Base-by-base conservation (phyloP, 2,329 filamentous ascomycete genomes). In the Septoria petroselini region DNA sequence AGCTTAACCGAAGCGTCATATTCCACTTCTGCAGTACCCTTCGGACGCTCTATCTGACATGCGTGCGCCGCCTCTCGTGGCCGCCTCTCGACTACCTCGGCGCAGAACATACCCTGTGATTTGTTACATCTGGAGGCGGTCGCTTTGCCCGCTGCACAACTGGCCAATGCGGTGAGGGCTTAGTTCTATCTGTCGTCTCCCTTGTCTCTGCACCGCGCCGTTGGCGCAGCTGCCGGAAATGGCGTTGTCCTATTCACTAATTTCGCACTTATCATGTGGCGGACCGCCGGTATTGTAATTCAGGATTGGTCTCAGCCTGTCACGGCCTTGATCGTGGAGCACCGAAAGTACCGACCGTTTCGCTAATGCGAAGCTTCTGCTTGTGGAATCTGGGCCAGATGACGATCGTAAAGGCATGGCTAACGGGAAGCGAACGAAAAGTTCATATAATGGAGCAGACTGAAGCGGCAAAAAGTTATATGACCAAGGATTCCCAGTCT, bases 401-500 rank as follows among this genome's bases (percentile, higher is more conserved):
- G 23, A 9, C 5, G 23, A 27, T 27, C 23, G 23, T 27, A 9
- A 9, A 27, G 23, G 9, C 23, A 5, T 27, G 9, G 5, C 9
- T 27, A 9, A 27, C 9, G 9, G 23, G 23, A 27, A 27, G 23
- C 23, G 23, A 27, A 27, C 5, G 5, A 27, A 5, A 9, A 5
- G 5, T 27, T 9, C 23, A 9, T 9, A 27, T 9, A 9, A 27
- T 5, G 23, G 23, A 9, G 9, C 5, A 27, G 23, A 27, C 25
- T 17, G 15, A 7, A 15, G 34, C 34, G 1, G 25, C 23, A 39
- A 1, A 18, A 15, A 47, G 25, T 34, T 48, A 48, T 48, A 52
- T 52, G 39, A 48, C 25, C 39, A 44, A 31, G 29, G 44, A 30
- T 40, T 18, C 48, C 41, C 48, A 33, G 35, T 44, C 41, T 45